Evolutionary conservation across 768 basidiomycete species (phyloP), one percentile per base, ranked within the genome.

Genomic region (Tylopilus plumbeoviolaceoides): DNA sequence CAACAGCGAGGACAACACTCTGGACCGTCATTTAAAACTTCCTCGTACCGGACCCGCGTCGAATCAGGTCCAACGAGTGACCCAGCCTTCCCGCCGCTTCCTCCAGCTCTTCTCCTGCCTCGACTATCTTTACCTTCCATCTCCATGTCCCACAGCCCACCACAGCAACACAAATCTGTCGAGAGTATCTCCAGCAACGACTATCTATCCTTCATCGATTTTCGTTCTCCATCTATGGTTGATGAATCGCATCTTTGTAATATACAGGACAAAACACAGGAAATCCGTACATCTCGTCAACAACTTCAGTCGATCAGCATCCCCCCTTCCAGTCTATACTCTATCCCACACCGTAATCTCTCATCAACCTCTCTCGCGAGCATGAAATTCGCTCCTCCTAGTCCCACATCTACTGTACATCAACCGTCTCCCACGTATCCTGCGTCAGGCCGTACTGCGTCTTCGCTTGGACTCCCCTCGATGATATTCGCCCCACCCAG

Each of bases 181-280:
- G 53, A 57, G 44, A 44, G 45, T 18, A 39, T 49, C 33, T 21
- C 58, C 23, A 70, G 43, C 72, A 70, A 70, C 65, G 71, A 73
- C 56, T 67, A 63, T 55, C 65, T 69, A 51, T 80, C 79, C 30
- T 78, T 79, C 59, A 77, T 80, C 42, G 76, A 80, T 65, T 63
- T 80, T 44, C 65, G 63, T 45, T 73, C 78, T 17, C 48, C 62
- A 56, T 61, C 63, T 56, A 54, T 28, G 17, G 27, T 53, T 14
- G 65, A 64, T 21, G 59, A 57, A 25, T 7, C 50, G 3, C 55
- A 31, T 47, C 17, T 44, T 33, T 51, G n/a, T 40, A 41, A 43
- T 39, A 20, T 33, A n/a, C 60, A 47, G 40, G 44, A 50, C 35
- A 28, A 10, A 14, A 1, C 57, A 18, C 50, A 44, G 17, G 43